Evolutionary conservation across 2,329 filamentous ascomycete genomes (phyloP).

Genomic region (Colletotrichum tanaceti): DNA sequence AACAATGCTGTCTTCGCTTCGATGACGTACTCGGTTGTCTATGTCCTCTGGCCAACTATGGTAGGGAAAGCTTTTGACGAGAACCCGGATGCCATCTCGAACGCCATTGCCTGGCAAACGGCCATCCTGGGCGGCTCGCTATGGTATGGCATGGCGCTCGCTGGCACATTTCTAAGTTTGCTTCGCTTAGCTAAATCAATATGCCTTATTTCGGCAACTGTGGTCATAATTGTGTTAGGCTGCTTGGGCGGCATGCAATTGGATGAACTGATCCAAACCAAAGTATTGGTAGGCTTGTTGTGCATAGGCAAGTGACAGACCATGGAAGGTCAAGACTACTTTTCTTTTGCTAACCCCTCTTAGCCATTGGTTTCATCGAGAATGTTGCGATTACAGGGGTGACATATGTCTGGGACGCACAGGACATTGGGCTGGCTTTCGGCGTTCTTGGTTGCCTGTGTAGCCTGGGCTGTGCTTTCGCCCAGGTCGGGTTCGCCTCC

Average conservation of each 20-base stretch:
- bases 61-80: constrained; percentile 55
- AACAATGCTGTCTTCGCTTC: constrained; percentile 54
- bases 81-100: constrained; percentile 50
- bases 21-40: constrained; percentile 59
- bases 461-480: constrained; percentile 54
- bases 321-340: too few relatives aligned
- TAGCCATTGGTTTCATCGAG: constrained; percentile 53
- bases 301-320: constrained; percentile 40
- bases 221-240: neutral
- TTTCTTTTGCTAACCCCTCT: constrained; percentile 21
- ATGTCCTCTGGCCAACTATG: constrained; percentile 58
- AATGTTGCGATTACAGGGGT: constrained; percentile 57
- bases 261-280: neutral
- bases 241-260: neutral
- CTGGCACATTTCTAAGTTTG: constrained; percentile 48
- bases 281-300: constrained; percentile 41
- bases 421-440: constrained; percentile 59
- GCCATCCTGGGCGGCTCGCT: constrained; percentile 56
- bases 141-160: constrained; percentile 54
- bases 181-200: constrained; percentile 43
- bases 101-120: constrained; percentile 55
- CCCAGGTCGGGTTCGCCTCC: constrained; percentile 52
- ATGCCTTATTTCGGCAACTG: neutral
- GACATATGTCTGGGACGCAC: constrained; percentile 57
- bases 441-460: constrained; percentile 60